A percentile compares a stretch with the other conserved stretches of the same genome.
Evolutionary conservation across 805 yeast species (phyloP).

Genomic region (Pichia exigua): DNA sequence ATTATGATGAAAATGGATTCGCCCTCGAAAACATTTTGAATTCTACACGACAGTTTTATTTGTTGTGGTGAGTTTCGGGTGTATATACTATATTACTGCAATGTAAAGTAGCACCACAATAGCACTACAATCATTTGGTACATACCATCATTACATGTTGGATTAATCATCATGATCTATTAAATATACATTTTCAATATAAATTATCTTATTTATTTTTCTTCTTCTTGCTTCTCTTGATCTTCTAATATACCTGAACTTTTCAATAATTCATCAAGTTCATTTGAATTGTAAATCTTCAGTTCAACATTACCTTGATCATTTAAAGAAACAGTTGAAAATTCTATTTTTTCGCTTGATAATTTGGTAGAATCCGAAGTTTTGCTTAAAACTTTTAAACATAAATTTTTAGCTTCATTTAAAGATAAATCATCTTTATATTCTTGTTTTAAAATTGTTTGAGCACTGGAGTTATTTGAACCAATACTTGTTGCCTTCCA

Average conservation of each 20-base stretch:
- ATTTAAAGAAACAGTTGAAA: conserved; percentile 64
- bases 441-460: conserved; percentile 90
- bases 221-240: conserved; percentile 45
- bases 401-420: conserved; percentile 76
- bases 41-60: not conserved
- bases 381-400: conserved; percentile 84
- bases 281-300: conserved; percentile 72
- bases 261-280: conserved; percentile 66
- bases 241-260: conserved; percentile 48
- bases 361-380: conserved; percentile 86
- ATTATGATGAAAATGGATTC: not conserved
- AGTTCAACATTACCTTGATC: conserved; percentile 47
- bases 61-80: no score
- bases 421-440: conserved; percentile 73
- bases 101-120: no score
- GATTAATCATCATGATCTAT: not conserved
- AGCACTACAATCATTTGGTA: no score
- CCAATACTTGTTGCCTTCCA: conserved; percentile 99
- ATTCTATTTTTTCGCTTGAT: conserved; percentile 85
- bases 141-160: no score
- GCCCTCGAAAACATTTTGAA: not conserved
- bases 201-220: conserved; percentile 14
- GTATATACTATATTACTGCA: no score
- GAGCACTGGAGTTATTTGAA: conserved; percentile 93
- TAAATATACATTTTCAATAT: not conserved